These are phyloP conservation scores for Aureobasidium sp. DNA, from an alignment of 2,329 filamentous ascomycete species.

Conservation along the genomic window DNA sequence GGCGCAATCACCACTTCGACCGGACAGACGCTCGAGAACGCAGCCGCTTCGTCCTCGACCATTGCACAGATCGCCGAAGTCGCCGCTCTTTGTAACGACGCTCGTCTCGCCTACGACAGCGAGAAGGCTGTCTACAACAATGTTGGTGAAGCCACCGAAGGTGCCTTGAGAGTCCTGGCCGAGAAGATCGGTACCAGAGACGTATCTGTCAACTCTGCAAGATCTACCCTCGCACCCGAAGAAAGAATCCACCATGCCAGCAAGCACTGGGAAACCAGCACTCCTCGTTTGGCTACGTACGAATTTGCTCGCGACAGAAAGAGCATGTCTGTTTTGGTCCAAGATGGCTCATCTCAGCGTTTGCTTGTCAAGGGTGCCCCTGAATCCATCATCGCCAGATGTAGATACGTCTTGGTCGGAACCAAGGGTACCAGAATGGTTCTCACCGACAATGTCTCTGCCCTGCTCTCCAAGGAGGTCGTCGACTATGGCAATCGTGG, in stretches of 20 bases:
- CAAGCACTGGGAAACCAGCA: slow-evolving; percentile 71
- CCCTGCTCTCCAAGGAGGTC: slow-evolving; percentile 70
- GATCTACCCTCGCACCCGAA: slow-evolving; percentile 41
- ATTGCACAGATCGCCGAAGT: slow-evolving; percentile 69
- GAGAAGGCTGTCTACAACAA: slow-evolving; percentile 69
- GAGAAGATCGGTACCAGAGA: slow-evolving; percentile 91
- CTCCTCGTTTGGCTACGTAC: slow-evolving; percentile 74
- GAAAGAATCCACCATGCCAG: slow-evolving; percentile 75
- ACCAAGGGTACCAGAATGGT: slow-evolving; percentile 68
- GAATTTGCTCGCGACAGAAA: slow-evolving; percentile 97
- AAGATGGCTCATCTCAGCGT: slow-evolving; percentile 62
- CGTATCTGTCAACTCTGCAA: slow-evolving; percentile 48
- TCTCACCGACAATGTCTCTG: slow-evolving; percentile 61
- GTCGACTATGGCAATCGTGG: slow-evolving; percentile 86
- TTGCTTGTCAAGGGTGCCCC: slow-evolving; percentile 95
- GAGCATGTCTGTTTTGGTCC: slow-evolving; percentile 95
- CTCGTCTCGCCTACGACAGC: slow-evolving; percentile 72
- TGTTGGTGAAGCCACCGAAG: slow-evolving; percentile 92
- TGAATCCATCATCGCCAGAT: slow-evolving; percentile 88
- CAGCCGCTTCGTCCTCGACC: slow-evolving; percentile 65
- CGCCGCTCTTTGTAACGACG: slow-evolving; percentile 78
- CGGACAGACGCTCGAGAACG: slow-evolving; percentile 61
- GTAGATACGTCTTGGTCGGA: slow-evolving; percentile 73
- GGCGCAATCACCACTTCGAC: slow-evolving; percentile 60
- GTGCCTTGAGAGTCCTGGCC: slow-evolving; percentile 78